Base-by-base conservation (phyloP, 148 eudicot species). In the Vaccinium darrowii region DNA sequence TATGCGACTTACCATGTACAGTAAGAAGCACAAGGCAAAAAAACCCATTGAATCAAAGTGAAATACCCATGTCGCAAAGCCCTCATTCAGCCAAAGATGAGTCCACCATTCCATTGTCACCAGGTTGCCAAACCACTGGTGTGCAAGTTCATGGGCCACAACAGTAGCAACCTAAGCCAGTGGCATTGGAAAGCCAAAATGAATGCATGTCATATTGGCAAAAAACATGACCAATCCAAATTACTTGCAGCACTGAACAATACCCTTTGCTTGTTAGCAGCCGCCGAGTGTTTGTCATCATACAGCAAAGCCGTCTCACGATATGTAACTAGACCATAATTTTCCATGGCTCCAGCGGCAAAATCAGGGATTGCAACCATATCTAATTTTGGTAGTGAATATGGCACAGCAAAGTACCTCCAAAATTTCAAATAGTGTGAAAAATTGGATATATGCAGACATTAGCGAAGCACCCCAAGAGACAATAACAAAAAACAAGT, bases 101-200 rank as follows among this genome's bases (percentile, higher is more conserved):
- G 90, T 88, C 90, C 90, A 88, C 90, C 90, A 88, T 72, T 88
- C 87, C 88, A 88, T 86, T 57, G 90, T 88, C 18, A 86, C 90
- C 78, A 89, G 84, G 85, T 89, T 89, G 82, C 90, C 89, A 73
- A 87, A 84, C 90, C 89, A 87, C 67, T 88, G 90, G 69, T 88
- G 90, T 14, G 90, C 90, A 71, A 88, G 67, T 84, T 87, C 89
- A 50, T 86, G 90, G 33, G 88, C 71, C 18, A 82, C 83, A 53
- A 78, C 88, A 71, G 84, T 84, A 36, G 86, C 88, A 67, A 82
- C 54, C 90, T 86, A 69, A 27, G 43, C 18, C 74, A 69, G 18
- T 69, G 39, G 39, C 18, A 69, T 69, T 30, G 6, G 36, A 69
- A 69, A 69, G 74, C 39, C 74, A 69, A 69, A 10, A 69, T 69